Conservation (phyloP, 371 early-diverging fungal genomes). For the Lichtheimia corymbifera region DNA sequence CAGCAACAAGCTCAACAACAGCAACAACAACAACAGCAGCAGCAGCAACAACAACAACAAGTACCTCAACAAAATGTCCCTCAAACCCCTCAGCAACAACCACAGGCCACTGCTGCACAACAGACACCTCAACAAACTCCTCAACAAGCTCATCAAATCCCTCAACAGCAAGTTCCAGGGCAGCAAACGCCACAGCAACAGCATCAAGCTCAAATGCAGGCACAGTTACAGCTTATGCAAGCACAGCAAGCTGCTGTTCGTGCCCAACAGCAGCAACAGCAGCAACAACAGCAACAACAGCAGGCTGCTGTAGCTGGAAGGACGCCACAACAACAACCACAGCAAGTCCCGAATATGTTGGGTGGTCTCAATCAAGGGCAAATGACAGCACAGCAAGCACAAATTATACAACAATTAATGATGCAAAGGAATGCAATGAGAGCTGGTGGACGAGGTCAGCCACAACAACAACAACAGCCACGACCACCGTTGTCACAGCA, state of each 20-base stretch:
- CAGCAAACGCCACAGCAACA: constrained; percentile 15
- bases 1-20: constrained; percentile 31
- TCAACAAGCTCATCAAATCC: constrained; percentile 14
- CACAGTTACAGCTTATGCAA: constrained; percentile 21
- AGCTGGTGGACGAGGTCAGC: constrained; percentile 31
- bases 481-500: constrained; percentile 21
- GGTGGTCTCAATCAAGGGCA: constrained; percentile 23
- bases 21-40: constrained; percentile 13
- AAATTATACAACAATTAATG: constrained; percentile 37
- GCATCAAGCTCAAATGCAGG: constrained; percentile 15
- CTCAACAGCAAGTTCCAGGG: constrained; percentile 16
- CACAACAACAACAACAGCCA: constrained; percentile 8
- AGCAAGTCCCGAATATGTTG: constrained; percentile 17
- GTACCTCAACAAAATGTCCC: constrained; percentile 10
- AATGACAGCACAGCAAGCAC: constrained; percentile 31
- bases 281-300: constrained; percentile 22
- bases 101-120: constrained; percentile 13
- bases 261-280: constrained; percentile 18
- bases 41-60: constrained; percentile 18
- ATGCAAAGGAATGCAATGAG: constrained; percentile 26
- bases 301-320: constrained; percentile 19
- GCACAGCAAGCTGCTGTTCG: constrained; percentile 18
- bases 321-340: constrained; percentile 24
- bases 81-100: constrained; percentile 22
- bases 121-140: constrained; percentile 10